Conservation (phyloP, 2,329 filamentous ascomycete species). For the Microsporum ferrugineum region DNA sequence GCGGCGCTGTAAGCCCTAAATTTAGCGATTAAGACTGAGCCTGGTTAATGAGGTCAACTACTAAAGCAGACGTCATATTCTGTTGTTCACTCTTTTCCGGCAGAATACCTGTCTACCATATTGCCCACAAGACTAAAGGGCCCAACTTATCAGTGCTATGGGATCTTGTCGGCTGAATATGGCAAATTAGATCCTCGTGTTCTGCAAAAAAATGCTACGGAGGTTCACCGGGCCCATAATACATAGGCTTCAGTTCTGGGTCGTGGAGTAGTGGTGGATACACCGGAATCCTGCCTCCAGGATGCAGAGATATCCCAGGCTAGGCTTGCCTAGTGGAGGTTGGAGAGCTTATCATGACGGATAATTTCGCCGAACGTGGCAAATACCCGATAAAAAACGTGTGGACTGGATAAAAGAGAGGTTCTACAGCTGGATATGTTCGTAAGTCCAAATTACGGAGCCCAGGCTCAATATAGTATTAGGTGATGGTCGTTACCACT, state of each 20-base stretch:
- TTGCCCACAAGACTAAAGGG: constrained; percentile 36
- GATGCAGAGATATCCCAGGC: constrained; percentile 74
- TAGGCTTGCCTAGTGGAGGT: constrained; percentile 68
- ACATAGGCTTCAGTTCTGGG: constrained; percentile 39
- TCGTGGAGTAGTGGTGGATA: constrained; percentile 54
- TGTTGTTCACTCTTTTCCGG: constrained; percentile 74
- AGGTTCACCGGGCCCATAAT: constrained; percentile 33
- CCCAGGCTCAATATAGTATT: too few relatives aligned
- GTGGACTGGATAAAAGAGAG: constrained; percentile 49
- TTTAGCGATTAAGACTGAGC: constrained; percentile 56
- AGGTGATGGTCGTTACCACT: too few relatives aligned
- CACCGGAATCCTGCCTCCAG: constrained; percentile 63
- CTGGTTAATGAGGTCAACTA: constrained; percentile 53
- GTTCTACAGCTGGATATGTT: constrained; percentile 20
- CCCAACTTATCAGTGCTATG: constrained; percentile 32
- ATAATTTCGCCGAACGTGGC: constrained; percentile 35
- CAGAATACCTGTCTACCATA: constrained; percentile 50
- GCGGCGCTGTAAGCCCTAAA: constrained; percentile 55
- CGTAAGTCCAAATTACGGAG: too few relatives aligned
- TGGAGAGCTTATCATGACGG: constrained; percentile 63
- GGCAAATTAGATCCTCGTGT: constrained; percentile 75
- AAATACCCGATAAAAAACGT: constrained; percentile 34
- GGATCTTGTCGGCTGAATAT: constrained; percentile 55
- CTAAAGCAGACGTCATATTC: constrained; percentile 67
- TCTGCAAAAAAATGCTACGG: constrained; percentile 48